Evolutionary conservation across 2,329 filamentous ascomycete genomes (phyloP), one percentile per base, ranked within the genome.

Genomic region (Teratosphaeria epicoccoides): DNA sequence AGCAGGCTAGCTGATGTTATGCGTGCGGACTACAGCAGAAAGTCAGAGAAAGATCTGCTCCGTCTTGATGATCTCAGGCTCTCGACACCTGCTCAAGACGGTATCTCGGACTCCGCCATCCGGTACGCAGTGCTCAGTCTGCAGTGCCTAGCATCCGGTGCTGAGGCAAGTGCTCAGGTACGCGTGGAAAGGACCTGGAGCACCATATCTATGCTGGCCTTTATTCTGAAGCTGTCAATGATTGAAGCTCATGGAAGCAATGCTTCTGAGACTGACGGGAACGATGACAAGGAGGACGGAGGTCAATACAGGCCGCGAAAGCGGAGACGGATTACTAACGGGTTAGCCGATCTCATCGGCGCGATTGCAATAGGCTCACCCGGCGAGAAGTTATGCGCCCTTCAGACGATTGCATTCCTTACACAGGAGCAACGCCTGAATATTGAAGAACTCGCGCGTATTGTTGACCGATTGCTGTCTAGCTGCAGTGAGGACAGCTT

Each of bases 11-110:
- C 83, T 28, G 83, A 89, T 44, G 74, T 78, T 3, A 70, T 98
- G n/a, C 85, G 84, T 72, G 71, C 72, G 7, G 91, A 96, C 61
- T 97, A 97, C 67, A 76, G 80, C 3, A 83, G 76, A 57, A 79
- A 88, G 54, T 75, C 81, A 29, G 82, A 86, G 46, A 81, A 81
- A 53, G 83, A 87, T 46, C 80, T 84, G 33, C 74, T 97, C 10
- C 85, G 88, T 57, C 70, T 94, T n/a, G 82, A 87, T 54, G 87
- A 96, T 60, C 65, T 96, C 63, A 76, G 45, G 59, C 73, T 59
- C 65, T 75, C 62, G 59, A 49, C 57, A 25, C 40, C 28, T 46
- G 20, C 24, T 46, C 12, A 46, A 24, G 25, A 46, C 23, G 25
- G 44, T 6, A 24, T 14, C 4, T 22, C 20, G 43, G 43, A 33